Evolutionary conservation across 768 basidiomycete species (phyloP), one percentile per base, ranked within the genome.

Genomic region (Termitomyces sp.): DNA sequence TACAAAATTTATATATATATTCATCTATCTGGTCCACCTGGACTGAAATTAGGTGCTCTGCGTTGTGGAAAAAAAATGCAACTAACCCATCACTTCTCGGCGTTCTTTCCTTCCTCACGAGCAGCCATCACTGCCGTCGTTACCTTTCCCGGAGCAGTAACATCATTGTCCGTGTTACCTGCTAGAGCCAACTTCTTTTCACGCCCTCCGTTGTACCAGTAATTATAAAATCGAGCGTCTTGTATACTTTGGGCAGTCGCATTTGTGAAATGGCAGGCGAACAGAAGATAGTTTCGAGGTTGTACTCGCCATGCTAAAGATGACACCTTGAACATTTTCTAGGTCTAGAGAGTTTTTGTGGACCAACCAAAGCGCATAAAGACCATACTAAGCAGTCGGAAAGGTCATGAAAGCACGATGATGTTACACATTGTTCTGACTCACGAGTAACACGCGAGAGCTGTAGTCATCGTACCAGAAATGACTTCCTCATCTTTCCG

Each of bases 401-500:
- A 55, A 57, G 36, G 31, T 39, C 18, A 54, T 58, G 58, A 61
- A 42, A 62, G 49, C 36, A 46, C 42, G 9, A 57, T 30, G 13
- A 53, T 54, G 44, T 22, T 22, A n/a, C 45, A 52, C 61, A 46
- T 48, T 60, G 33, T n/a, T 60, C 36, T n/a, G 50, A 88, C 94
- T 76, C 69, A 98, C 95, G 96, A 98, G 75, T 99, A 99, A 59
- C 78, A 81, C 9, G 86, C 82, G 44, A 99, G 82, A 24, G 96
- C 91, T 47, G 91, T 85, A 2, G 94, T 95, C 96, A 99, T 99
- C 36, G 94, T 84, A 16, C 95, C 96, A 52, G 95, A 98, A 65
- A 99, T 99, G 70, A 93, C 81, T 66, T 97, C 93, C 73, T 97
- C 94, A 83, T 98, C 94, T 70, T 95, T 97, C 63, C 76, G 79